These are phyloP conservation scores for Malassezia cuniculi DNA, from an alignment of 1,284 basidiomycete species.

Conservation along the genomic window DNA sequence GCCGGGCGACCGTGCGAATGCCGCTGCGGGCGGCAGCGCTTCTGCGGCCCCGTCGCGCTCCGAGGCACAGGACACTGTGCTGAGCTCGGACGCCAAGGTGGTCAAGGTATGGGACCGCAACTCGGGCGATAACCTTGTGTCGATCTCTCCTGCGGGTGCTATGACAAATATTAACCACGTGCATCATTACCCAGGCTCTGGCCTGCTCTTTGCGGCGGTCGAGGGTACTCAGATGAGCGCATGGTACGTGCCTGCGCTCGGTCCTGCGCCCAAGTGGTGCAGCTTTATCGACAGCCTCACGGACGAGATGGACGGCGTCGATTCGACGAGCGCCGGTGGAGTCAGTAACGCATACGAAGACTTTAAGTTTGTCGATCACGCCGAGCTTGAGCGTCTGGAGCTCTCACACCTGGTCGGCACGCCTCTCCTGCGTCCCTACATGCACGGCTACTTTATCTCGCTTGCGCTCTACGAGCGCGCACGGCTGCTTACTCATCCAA, in stretches of 20 bases:
- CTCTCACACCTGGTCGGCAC: constrained; percentile 91
- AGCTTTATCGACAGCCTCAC: constrained; percentile 95
- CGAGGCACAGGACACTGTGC: constrained; percentile 35
- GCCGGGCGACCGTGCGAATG: constrained; percentile 60
- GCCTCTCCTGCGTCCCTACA: constrained; percentile 88
- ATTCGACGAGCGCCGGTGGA: constrained; percentile 47
- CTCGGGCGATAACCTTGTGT: constrained; percentile 65
- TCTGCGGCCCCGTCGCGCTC: constrained; percentile 60
- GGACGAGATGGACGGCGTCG: constrained; percentile 65
- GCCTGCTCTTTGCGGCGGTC: constrained; percentile 37
- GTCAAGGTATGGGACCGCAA: constrained; percentile 56
- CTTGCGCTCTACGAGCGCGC: constrained; percentile 92
- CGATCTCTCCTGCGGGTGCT: constrained; percentile 76
- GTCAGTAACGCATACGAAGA: constrained; percentile 64
- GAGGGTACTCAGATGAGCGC: constrained; percentile 42
- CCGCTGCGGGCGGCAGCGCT: constrained; percentile 24
- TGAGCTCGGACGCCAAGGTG: constrained; percentile 40
- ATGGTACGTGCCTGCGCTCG: constrained; percentile 78
- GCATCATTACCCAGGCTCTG: constrained; percentile 39
- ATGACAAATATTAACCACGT: constrained; percentile 57
- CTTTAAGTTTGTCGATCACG: constrained; percentile 89
- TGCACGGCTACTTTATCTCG: constrained; percentile 98
- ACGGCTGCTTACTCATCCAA: constrained; percentile 86
- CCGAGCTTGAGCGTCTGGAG: constrained; percentile 58
- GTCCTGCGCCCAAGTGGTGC: constrained; percentile 91